Conservation (phyloP, 208 protist species). For the Leishmania mexicana region DNA sequence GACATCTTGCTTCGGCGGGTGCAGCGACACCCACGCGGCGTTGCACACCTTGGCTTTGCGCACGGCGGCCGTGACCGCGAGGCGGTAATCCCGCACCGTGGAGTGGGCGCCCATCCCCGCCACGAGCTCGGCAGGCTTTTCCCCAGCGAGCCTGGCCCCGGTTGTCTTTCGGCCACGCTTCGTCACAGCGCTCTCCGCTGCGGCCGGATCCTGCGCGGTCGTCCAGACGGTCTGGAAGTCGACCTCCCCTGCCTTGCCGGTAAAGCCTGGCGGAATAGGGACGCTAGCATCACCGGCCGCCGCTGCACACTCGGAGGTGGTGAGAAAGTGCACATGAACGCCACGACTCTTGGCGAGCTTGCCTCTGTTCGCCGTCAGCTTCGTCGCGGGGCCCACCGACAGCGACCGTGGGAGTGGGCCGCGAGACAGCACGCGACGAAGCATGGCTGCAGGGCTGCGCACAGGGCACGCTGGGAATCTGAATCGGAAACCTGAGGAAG, state of each 20-base stretch:
- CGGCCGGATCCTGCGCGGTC: neutral
- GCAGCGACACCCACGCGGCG: constrained; percentile 21
- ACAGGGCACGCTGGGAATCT: constrained; percentile 6
- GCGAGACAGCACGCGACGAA: constrained; percentile 54
- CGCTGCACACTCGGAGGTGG: constrained; percentile 8
- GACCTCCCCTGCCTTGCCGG: constrained; percentile 43
- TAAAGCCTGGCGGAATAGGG: constrained; percentile 40
- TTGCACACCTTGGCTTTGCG: constrained; percentile 52
- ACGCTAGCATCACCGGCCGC: neutral
- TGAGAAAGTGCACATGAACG: constrained; percentile 29
- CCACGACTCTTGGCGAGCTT: constrained; percentile 15
- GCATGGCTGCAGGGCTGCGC: constrained; percentile 32
- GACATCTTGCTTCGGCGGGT: constrained; percentile 35
- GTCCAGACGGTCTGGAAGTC: constrained; percentile 21
- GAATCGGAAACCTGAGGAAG: neutral
- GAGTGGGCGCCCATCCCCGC: constrained; percentile 34
- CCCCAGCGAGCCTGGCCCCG: neutral
- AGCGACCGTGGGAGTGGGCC: constrained; percentile 55
- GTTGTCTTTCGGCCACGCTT: neutral
- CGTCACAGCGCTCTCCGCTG: neutral
- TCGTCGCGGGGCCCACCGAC: constrained; percentile 22
- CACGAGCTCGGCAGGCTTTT: constrained; percentile 20
- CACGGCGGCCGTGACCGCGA: constrained; percentile 74
- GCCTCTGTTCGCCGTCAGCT: constrained; percentile 9
- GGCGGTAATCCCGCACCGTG: constrained; percentile 65